A percentile compares a stretch with the other conserved stretches of the same genome.
These are phyloP conservation scores for Rhizopogon roseolus DNA, from an alignment of 768 basidiomycete genomes.

Conservation along the genomic window DNA sequence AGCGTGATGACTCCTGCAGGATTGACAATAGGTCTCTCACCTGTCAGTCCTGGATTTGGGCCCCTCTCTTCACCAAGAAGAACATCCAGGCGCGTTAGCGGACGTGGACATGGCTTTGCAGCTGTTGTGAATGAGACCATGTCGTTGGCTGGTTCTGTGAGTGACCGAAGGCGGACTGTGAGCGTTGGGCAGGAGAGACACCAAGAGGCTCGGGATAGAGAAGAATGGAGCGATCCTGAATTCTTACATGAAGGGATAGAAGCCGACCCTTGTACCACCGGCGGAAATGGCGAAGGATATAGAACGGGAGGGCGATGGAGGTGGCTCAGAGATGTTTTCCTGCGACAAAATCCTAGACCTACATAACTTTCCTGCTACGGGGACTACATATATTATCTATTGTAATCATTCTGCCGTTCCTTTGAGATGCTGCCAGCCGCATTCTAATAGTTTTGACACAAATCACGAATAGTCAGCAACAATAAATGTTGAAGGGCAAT, in stretches of 20 bases:
- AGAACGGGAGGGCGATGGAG: conserved; percentile 20
- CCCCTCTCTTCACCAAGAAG: conserved; percentile 53
- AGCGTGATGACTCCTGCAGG: conserved; percentile 28
- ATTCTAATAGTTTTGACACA: not conserved
- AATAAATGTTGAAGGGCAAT: too few species aligned
- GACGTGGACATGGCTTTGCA: conserved; percentile 20
- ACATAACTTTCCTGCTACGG: not conserved
- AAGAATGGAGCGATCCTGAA: conserved; percentile 4
- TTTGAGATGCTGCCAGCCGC: too few species aligned
- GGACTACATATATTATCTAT: not conserved
- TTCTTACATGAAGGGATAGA: conserved; percentile 6
- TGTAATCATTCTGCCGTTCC: not conserved
- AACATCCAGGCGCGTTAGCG: conserved; percentile 32
- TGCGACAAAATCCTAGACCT: not conserved
- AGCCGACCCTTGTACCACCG: not conserved
- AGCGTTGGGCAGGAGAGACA: conserved; percentile 37
- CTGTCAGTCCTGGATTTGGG: conserved; percentile 75
- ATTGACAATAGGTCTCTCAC: conserved; percentile 72
- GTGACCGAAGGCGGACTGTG: conserved; percentile 39
- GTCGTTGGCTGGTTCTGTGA: conserved; percentile 7
- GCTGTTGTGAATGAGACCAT: conserved; percentile 23
- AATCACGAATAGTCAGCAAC: too few species aligned
- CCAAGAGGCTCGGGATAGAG: conserved; percentile 7
- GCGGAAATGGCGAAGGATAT: not conserved
- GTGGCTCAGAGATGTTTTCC: conserved; percentile 20